Base-by-base conservation (phyloP, 495 filamentous ascomycete genomes). In the Podospora pseudoanserina region DNA sequence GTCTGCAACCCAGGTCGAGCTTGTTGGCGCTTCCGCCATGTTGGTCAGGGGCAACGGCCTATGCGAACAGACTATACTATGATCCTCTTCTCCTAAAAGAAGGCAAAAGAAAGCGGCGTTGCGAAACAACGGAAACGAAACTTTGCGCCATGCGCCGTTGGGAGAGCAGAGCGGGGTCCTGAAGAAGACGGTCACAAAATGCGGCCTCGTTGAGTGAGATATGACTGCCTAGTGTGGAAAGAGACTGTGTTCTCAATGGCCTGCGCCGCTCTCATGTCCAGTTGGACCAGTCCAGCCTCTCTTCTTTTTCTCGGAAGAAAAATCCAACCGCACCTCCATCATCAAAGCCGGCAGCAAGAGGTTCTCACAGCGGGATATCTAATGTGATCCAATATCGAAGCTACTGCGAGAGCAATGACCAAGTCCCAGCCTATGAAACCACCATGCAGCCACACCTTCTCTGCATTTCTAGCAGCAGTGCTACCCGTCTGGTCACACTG, bases 401-500 rank as follows among this genome's bases (percentile, higher is more conserved):
- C 23, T 58, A 18, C 19, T 15, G 15, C 15, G n/a, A 26, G n/a
- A 58, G 55, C 23, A 58, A 20, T 58, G 23, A 58, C 23, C 55
- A 58, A 58, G 55, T 28, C 9, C 7, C 66, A 34, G 53, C 26
- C 30, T 65, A 39, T 28, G 44, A 44, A 49, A 30, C 19, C 19
- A 32, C n/a, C 64, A 70, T 66, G 60, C 64, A 70, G 65, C 65
- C 61, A 70, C 60, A 64, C 61, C n/a, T 60, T 55, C 34, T 64
- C 32, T 28, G 59, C 18, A 23, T 16, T 3, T 53, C 32, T 26
- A 49, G 57, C 63, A 58, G 53, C 59, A 62, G 63, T 67, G 63
- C 59, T 16, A 58, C 68, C 68, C 64, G 61, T 68, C 69, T 63
- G 66, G 44, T 64, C 30, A 53, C 28, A 18, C 27, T 60, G 2